Evolutionary conservation across 305 asterid genomes (phyloP).

Genomic region (Ruellia speciosa): DNA sequence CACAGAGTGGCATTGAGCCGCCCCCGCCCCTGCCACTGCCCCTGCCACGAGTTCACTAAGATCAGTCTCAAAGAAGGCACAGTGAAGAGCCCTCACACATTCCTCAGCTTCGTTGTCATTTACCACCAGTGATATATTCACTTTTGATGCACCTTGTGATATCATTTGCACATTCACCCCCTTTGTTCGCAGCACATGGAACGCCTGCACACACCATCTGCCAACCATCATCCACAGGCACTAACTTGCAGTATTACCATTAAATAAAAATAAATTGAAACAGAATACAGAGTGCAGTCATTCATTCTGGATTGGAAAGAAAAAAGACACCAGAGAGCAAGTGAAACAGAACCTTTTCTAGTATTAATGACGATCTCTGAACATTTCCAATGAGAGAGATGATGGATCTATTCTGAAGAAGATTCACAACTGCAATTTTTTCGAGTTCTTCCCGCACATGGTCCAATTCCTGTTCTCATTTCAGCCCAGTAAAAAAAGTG

Average conservation of each 20-base stretch:
- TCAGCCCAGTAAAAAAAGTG: constrained; percentile 9
- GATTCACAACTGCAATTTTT: constrained; percentile 83
- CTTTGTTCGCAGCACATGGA: constrained; percentile 60
- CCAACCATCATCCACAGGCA: not conserved
- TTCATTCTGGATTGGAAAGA: no score
- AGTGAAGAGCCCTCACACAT: constrained; percentile 77
- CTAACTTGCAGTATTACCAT: no score
- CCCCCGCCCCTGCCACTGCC: no score
- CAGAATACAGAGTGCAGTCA: no score
- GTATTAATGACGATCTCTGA: constrained; percentile 74
- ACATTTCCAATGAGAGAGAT: constrained; percentile 94
- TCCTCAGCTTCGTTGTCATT: constrained; percentile 81
- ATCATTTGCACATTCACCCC: constrained; percentile 93
- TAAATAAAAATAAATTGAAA: no score
- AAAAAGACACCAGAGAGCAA: not conserved
- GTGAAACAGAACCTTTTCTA: constrained; percentile 59
- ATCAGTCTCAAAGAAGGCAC: constrained; percentile 47
- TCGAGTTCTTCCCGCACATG: constrained; percentile 82
- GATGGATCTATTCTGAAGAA: constrained; percentile 77
- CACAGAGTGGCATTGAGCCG: no score
- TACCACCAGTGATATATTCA: constrained; percentile 81
- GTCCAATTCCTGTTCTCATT: constrained; percentile 64
- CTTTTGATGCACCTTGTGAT: constrained; percentile 96
- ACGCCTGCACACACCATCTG: constrained; percentile 43
- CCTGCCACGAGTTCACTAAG: no score